phyloP scores from a whole-genome alignment of 2,329 filamentous ascomycete genomes.

The Cryphonectria japonica region DNA sequence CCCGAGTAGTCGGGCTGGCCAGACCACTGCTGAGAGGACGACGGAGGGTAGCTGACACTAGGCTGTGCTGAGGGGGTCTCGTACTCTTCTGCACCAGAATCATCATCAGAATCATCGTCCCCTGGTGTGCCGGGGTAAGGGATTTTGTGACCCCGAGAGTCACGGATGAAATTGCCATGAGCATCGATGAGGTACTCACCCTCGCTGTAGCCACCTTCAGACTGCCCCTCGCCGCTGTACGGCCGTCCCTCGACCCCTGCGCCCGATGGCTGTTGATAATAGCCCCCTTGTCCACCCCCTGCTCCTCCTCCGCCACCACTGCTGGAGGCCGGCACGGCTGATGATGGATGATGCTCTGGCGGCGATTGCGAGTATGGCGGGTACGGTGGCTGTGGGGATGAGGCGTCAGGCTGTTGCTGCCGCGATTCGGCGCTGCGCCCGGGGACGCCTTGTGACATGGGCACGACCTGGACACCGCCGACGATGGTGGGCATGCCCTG shows the following conservation, averaged over 20 bases:
- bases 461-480: conserved; percentile 92
- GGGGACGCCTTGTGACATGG: conserved; percentile 76
- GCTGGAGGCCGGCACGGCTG: conserved; percentile 43
- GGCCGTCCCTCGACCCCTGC: conserved; percentile 46
- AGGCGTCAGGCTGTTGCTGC: conserved; percentile 31
- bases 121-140: conserved; percentile 51
- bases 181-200: conserved; percentile 73
- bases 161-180: conserved; percentile 63
- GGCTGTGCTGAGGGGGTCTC: conserved; percentile 54
- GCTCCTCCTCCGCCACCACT: too few species aligned
- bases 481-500: conserved; percentile 87
- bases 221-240: conserved; percentile 52
- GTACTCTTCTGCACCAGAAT: conserved; percentile 60
- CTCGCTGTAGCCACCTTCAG: conserved; percentile 67
- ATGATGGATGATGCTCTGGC: conserved; percentile 36
- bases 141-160: conserved; percentile 64
- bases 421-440: conserved; percentile 53
- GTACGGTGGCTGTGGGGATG: conserved; percentile 33
- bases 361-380: conserved; percentile 36
- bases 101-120: conserved; percentile 51
- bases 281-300: conserved; percentile 34
- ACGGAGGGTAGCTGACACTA: conserved; percentile 42
- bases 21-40: conserved; percentile 48
- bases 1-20: conserved; percentile 65
- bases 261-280: conserved; percentile 48